phyloP scores from a whole-genome alignment of 2,329 filamentous ascomycete genomes.

The Chaetothyriales sp. region DNA sequence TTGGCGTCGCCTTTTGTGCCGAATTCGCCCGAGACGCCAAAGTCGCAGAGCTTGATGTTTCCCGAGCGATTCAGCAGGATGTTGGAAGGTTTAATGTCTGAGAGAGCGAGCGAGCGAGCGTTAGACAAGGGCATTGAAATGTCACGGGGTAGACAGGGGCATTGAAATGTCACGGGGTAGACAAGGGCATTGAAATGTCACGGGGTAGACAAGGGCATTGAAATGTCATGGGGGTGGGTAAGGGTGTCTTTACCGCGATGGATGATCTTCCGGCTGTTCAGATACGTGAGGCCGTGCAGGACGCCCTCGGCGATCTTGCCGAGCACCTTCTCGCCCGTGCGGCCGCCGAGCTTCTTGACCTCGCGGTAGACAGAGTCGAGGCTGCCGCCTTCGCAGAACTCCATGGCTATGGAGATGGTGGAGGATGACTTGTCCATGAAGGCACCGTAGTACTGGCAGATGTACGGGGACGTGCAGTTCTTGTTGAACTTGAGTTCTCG shows the following conservation, averaged over 20 bases:
- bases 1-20: constrained; percentile 97
- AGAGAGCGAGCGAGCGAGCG: constrained; percentile 9
- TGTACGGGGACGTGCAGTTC: constrained; percentile 87
- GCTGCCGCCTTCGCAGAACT: constrained; percentile 93
- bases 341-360: constrained; percentile 85
- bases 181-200: not conserved
- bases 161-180: too few species aligned
- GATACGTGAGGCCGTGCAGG: constrained; percentile 81
- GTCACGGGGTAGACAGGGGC: not conserved
- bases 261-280: constrained; percentile 92
- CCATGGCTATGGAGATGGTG: constrained; percentile 97
- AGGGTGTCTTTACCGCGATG: constrained; percentile 49
- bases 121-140: too few species aligned
- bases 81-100: constrained; percentile 94
- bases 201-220: not conserved
- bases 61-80: constrained; percentile 86
- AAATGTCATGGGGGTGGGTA: too few species aligned
- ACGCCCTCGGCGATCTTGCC: constrained; percentile 96
- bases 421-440: constrained; percentile 93
- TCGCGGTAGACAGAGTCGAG: constrained; percentile 95
- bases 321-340: constrained; percentile 91
- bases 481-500: constrained; percentile 97
- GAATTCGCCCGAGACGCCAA: constrained; percentile 93
- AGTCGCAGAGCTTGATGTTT: constrained; percentile 95
- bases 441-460: constrained; percentile 93